Base-by-base conservation (phyloP, 495 filamentous ascomycete species). In the Amphirosellinia nigrospora region DNA sequence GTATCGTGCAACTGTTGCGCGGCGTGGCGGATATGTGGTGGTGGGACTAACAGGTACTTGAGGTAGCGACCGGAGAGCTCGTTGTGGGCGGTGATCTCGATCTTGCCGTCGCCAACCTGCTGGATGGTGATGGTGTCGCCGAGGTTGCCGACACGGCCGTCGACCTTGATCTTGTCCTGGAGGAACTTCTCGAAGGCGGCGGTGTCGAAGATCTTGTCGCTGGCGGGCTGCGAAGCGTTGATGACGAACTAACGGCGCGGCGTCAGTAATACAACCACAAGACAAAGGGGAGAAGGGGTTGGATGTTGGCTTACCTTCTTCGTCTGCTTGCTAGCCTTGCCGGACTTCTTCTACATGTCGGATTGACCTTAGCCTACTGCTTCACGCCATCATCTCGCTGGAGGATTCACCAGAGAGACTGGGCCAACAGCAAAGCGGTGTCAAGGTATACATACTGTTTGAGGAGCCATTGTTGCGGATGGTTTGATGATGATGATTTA, bases 161-260 rank as follows among this genome's bases (percentile, higher is more conserved):
- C 96, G 78, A 98, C 93, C 91, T 99, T 99, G 91, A 99, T 97
- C 85, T 92, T 93, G 86, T 99, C 96, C 87, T 97, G 94, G 64
- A 99, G 92, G 92, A 99, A 99, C 90, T 98, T 98, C 89, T 98
- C 94, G 86, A 98, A 99, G 76, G 95, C 94, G 73, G 91, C 89
- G 82, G 97, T 90, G 82, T 99, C 94, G 92, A 99, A 99, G 89
- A 99, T 99, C 90, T 98, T 98, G 90, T 99, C 96, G 85, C 89
- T 91, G 71, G 93, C 94, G 77, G 96, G 96, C 84, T 98, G 96
- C 72, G 92, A 93, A 80, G 94, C 94, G 85, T 98, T 97, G 93
- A 99, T 98, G 86, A 95, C 89, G 90, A 92, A 99, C 96, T 97
- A 70, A 66, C 26, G 21, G 19, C 19, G 66, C 69, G 64, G 26